Evolutionary conservation across 73 alveolate genomes (phyloP).

Genomic region (Symbiodinium natans): DNA sequence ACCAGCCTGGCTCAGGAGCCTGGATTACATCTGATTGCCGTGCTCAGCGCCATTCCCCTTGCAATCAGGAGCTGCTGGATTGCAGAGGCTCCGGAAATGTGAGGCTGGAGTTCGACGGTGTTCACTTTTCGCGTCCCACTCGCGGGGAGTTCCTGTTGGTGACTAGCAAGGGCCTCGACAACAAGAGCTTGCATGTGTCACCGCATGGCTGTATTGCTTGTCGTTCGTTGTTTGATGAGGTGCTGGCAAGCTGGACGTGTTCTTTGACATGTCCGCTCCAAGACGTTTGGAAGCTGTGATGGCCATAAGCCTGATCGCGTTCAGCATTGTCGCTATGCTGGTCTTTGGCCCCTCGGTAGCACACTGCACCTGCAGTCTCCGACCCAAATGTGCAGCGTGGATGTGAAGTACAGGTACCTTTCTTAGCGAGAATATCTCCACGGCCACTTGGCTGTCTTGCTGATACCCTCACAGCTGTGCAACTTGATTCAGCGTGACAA

Average conservation of each 20-base stretch:
- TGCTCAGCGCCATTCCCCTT: neutral
- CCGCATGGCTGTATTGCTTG: neutral
- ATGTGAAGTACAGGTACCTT: neutral
- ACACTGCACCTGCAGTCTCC: neutral
- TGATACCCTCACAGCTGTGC: too few species aligned
- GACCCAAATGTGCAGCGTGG: neutral
- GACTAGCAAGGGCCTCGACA: conserved; percentile 26
- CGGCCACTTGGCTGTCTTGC: neutral
- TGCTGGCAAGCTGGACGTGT: conserved; percentile 34
- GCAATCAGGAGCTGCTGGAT: conserved; percentile 27
- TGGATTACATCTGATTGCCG: neutral
- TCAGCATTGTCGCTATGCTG: conserved; percentile 70
- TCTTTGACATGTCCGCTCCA: conserved; percentile 61
- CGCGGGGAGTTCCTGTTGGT: conserved; percentile 67
- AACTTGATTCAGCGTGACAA: too few species aligned
- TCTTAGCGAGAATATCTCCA: conserved; percentile 79
- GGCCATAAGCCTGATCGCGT: conserved; percentile 49
- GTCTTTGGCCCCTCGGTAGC: conserved; percentile 13
- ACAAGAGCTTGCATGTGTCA: neutral
- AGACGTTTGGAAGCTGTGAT: conserved; percentile 73
- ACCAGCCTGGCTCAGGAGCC: neutral
- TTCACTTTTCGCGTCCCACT: conserved; percentile 26
- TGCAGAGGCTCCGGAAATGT: neutral
- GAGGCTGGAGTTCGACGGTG: conserved; percentile 36
- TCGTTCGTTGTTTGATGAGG: neutral